phyloP scores from a whole-genome alignment of 345 rosid species.

The Brassica nigra region DNA sequence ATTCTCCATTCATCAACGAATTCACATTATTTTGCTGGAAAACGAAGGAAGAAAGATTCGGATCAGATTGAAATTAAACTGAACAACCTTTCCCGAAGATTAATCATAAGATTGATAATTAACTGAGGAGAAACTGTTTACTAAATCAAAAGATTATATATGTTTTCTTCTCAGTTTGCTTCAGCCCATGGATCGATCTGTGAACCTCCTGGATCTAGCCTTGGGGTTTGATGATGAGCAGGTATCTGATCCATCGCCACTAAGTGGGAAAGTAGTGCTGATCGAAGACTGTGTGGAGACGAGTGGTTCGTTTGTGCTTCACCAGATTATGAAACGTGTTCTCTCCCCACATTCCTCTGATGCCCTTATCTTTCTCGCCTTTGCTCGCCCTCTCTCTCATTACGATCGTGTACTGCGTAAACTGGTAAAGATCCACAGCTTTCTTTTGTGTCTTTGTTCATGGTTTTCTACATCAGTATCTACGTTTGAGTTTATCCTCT shows the following conservation, averaged over 20 bases:
- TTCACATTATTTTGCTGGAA: no score
- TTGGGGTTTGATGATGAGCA: constrained; percentile 60
- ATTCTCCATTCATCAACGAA: neutral
- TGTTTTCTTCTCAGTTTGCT: neutral
- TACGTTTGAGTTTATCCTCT: neutral
- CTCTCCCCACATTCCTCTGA: constrained; percentile 55
- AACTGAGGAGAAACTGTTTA: no score
- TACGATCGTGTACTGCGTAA: constrained; percentile 82
- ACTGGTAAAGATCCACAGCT: constrained; percentile 46
- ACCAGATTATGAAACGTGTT: constrained; percentile 75
- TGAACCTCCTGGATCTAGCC: constrained; percentile 69
- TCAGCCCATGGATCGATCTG: constrained; percentile 46
- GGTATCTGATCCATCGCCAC: constrained; percentile 43
- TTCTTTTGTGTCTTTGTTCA: neutral
- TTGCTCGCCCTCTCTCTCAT: constrained; percentile 83
- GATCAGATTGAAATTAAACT: neutral
- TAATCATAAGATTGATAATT: no score
- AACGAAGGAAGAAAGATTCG: neutral
- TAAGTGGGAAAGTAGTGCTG: constrained; percentile 54
- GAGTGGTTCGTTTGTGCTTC: constrained; percentile 72
- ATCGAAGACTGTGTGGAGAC: constrained; percentile 89
- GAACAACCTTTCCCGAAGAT: neutral
- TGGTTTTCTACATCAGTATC: neutral
- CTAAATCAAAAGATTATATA: no score
- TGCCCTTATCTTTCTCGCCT: constrained; percentile 65